Conservation (phyloP, 208 protist genomes). For the Histomonas meleagridis region DNA sequence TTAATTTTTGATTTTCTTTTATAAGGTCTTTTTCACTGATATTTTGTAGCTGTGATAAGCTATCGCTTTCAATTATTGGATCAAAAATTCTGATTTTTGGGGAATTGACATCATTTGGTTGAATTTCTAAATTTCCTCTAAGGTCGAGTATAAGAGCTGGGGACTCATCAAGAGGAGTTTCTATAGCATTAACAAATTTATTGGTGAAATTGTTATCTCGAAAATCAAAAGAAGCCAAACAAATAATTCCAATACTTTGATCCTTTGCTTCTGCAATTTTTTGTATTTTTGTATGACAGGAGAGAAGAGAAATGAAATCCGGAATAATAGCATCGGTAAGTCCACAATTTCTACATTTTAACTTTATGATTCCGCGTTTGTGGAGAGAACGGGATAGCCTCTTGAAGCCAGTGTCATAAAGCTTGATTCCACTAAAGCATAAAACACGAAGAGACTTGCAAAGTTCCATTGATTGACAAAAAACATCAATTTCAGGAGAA, state of each 20-base stretch:
- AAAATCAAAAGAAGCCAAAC: not conserved
- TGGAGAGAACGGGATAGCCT: not conserved
- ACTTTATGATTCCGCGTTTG: not conserved
- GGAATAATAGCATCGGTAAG: not conserved
- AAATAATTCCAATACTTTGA: not conserved
- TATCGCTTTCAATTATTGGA: not conserved
- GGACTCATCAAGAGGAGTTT: not conserved
- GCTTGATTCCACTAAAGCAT: not conserved
- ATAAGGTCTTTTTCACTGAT: not conserved
- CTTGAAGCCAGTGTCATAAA: not conserved
- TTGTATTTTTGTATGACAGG: not conserved
- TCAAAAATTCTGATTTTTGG: no score
- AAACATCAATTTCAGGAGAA: not conserved
- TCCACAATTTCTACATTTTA: not conserved
- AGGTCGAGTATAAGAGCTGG: not conserved
- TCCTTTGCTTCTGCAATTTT: constrained; percentile 14
- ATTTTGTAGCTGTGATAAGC: not conserved
- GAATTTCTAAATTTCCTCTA: not conserved
- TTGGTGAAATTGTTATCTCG: not conserved
- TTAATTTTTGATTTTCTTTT: not conserved
- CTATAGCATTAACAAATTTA: not conserved
- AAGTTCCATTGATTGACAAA: not conserved
- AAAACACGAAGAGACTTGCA: not conserved
- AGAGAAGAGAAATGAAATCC: not conserved
- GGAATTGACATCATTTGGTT: not conserved